Evolutionary conservation across 345 rosid species (phyloP).

Genomic region (Linum usitatissimum): DNA sequence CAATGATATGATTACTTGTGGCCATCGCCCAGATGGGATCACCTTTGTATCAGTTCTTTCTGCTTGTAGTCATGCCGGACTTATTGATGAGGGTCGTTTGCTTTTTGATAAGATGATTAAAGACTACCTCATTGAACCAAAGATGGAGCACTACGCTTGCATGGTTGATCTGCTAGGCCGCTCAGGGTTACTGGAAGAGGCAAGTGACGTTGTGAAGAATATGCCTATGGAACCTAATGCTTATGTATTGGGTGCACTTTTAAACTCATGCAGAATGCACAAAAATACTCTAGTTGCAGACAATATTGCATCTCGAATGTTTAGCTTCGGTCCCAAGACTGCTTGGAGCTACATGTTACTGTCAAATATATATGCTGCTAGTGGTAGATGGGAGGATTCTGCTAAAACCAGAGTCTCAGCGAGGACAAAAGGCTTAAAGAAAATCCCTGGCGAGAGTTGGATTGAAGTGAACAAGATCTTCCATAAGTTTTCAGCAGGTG

Average conservation of each 20-base stretch:
- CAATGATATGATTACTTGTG: slow-evolving; percentile 37
- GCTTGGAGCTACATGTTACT: slow-evolving; percentile 51
- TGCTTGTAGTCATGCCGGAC: slow-evolving; percentile 69
- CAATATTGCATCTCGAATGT: slow-evolving; percentile 29
- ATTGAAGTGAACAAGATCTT: slow-evolving; percentile 44
- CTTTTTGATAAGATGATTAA: slow-evolving; percentile 34
- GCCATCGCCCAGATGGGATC: slow-evolving; percentile 43
- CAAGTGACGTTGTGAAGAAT: slow-evolving; percentile 40
- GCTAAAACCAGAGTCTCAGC: slow-evolving; percentile 51
- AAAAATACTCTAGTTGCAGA: slow-evolving; percentile 36
- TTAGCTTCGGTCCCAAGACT: slow-evolving; percentile 24
- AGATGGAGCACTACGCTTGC: slow-evolving; percentile 61
- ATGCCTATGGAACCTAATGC: slow-evolving; percentile 58
- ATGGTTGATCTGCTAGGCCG: slow-evolving; percentile 69
- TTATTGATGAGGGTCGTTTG: slow-evolving; percentile 42
- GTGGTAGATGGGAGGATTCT: slow-evolving; percentile 62
- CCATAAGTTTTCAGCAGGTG: slow-evolving; percentile 40
- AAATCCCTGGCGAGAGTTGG: slow-evolving; percentile 61
- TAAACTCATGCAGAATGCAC: slow-evolving; percentile 66
- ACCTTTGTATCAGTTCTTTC: slow-evolving; percentile 68
- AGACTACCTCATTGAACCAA: slow-evolving; percentile 36
- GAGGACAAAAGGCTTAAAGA: slow-evolving; percentile 56
- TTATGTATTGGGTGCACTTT: slow-evolving; percentile 56
- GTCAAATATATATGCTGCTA: slow-evolving; percentile 55
- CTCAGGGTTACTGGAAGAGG: slow-evolving; percentile 51